Conservation (phyloP, 1,284 basidiomycete species). For the Ceratobasidium sp. region DNA sequence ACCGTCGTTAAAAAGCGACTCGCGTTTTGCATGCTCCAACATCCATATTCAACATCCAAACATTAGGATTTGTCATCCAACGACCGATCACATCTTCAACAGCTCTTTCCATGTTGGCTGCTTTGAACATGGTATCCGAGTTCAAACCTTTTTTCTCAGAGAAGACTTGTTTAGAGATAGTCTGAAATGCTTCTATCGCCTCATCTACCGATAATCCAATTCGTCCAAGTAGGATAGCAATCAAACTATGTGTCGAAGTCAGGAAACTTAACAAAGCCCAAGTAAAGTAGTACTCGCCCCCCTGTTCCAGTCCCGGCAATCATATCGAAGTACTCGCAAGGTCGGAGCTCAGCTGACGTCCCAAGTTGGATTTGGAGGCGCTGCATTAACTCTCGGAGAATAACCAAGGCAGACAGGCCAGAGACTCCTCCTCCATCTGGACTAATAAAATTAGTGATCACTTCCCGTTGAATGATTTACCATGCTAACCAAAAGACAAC, state of each 20-base stretch:
- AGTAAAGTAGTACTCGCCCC: no score
- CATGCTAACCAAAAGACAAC: no score
- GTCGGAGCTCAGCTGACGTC: no score
- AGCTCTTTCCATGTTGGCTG: slow-evolving; percentile 2
- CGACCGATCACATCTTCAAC: not conserved
- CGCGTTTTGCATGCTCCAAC: slow-evolving; percentile 4
- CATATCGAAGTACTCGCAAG: slow-evolving; percentile 40
- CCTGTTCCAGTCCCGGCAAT: no score
- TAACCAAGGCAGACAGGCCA: slow-evolving; percentile 27
- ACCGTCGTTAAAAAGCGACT: not conserved
- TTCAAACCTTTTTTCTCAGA: not conserved
- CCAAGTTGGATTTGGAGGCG: not conserved
- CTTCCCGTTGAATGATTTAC: no score
- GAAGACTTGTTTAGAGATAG: slow-evolving; percentile 28
- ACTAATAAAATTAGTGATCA: no score
- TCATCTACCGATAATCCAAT: slow-evolving; percentile 47
- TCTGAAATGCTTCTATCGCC: slow-evolving; percentile 33
- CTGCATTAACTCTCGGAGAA: slow-evolving; percentile 38
- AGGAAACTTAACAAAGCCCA: no score
- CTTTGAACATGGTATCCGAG: not conserved
- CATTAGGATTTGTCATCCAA: not conserved
- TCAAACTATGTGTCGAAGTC: slow-evolving; percentile 43
- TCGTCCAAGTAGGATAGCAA: slow-evolving; percentile 50
- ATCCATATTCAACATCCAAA: not conserved
- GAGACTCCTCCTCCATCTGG: slow-evolving; percentile 37